Evolutionary conservation across 768 basidiomycete species (phyloP), one percentile per base, ranked within the genome.

Genomic region (Termitomyces heimii): DNA sequence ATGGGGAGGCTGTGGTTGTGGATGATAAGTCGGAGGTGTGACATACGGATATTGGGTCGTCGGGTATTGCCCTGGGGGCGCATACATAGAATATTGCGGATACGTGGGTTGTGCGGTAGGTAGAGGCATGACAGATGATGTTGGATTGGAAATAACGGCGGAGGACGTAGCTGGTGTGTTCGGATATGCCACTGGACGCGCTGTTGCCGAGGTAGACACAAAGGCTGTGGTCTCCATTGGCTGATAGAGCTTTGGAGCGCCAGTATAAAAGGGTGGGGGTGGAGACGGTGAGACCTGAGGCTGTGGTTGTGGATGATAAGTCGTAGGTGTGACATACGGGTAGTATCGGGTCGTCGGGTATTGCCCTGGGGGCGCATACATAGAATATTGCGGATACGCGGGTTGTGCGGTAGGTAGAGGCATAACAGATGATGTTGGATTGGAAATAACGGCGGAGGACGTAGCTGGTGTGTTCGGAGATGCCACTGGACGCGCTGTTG

Each of bases 341-440:
- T 88, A 88, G 63, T 88, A 86, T 0, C 85, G 79, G 18, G 82
- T 74, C 10, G 84, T 81, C 4, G 85, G 82, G 60, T 88, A 88
- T 60, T 73, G 76, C 5, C 76, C 70, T 22, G 70, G 66, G 28
- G 63, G 56, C 34, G 67, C 57, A 55, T 76, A 77, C 40, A 76
- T 72, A 43, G 72, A 69, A 67, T 80, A 82, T 60, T 79, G 78
- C 24, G 77, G 69, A 53, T 80, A 81, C 32, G 71, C 55, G 10
- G 81, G 73, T 62, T 81, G 78, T 12, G 73, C 66, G 29, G 59
- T 44, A 18, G 84, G 80, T 54, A 90, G 73, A 1, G 89, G 75
- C 61, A 92, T 82, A 2, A 89, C 84, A 65, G 90, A 91, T 1
- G 86, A 82, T 60, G 83, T 81, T 14, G 87, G 81, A 63, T 86